Conservation (phyloP, 495 filamentous ascomycete genomes). For the Aspergillus panamensis region DNA sequence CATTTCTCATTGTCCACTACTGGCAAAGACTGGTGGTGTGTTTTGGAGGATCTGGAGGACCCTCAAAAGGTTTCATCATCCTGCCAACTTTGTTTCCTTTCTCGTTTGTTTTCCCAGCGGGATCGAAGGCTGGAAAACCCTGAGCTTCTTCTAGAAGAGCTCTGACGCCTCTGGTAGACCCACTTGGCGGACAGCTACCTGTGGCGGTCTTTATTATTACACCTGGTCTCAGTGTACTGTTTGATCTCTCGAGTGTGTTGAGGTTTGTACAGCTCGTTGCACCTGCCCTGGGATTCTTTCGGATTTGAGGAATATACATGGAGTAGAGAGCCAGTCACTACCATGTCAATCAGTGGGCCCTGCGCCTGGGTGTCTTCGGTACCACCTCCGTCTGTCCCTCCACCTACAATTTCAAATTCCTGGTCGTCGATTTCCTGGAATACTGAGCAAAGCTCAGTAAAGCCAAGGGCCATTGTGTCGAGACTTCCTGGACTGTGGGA, state of each 20-base stretch:
- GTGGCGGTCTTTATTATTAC: conserved; percentile 9
- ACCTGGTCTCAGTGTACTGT: conserved; percentile 4
- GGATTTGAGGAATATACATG: conserved; percentile 16
- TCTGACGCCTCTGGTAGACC: conserved; percentile 35
- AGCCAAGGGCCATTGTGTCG: conserved; percentile 25
- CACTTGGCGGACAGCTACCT: conserved; percentile 31
- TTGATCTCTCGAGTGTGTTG: neutral
- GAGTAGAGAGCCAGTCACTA: conserved; percentile 23
- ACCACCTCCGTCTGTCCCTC: conserved; percentile 34
- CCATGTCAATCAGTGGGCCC: conserved; percentile 44
- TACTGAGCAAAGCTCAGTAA: conserved; percentile 29
- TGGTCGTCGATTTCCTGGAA: conserved; percentile 33
- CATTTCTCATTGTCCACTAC: conserved; percentile 10
- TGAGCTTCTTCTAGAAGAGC: conserved; percentile 31
- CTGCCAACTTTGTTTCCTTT: conserved; percentile 5
- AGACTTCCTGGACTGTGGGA: conserved; percentile 24
- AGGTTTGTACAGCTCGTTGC: neutral
- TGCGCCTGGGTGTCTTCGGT: conserved; percentile 43
- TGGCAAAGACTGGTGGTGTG: neutral
- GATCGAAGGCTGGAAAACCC: conserved; percentile 21
- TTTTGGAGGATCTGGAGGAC: neutral
- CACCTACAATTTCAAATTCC: conserved; percentile 36
- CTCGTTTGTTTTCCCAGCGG: conserved; percentile 4
- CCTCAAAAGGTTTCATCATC: conserved; percentile 2
- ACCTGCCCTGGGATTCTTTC: neutral